Base-by-base conservation (phyloP, 257 asterid genomes). In the Fraxinus anomala region DNA sequence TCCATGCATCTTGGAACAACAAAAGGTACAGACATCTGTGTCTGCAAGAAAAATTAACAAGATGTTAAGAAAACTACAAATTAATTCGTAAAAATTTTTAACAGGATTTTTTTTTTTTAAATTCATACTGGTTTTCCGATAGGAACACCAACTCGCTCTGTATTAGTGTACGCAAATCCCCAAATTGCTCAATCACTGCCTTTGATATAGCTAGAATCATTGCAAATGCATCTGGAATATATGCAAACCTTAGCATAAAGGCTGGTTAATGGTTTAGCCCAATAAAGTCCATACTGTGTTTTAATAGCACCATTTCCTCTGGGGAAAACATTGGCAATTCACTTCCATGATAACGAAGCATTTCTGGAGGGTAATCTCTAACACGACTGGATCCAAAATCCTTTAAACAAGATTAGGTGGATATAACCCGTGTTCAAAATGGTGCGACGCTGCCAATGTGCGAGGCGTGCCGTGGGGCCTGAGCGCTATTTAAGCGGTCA, bases 321-420 rank as follows among this genome's bases (percentile, higher is more conserved):
- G 76, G 54, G n/a, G 97, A 83, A 87, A 93, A 93, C 3, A 4
- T 82, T 4, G 94, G 94, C 24, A 94, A 76, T 65, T 87, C 83
- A 69, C 68, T 77, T 74, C 92, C 91, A n/a, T 75, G 95, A 79
- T 83, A 83, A 31, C 47, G 84, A 68, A 76, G 88, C 97, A 93
- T 93, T 86, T 92, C 95, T 23, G 82, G 85, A 72, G 98, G 98
- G 82, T 93, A 92, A 56, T 93, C 91, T 7, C 97, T 97, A 40
- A 84, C 79, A 84, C 79, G 1, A 90, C 76, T 3, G 96, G 96
- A 82, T 93, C 98, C 74, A 88, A 77, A 17, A 65, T 69, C 97
- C 95, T 93, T 72, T 80, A 56, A 47, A 68, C 7, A 2, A n/a
- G 66, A 37, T 70, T 40, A 34, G 37, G 37, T 34, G 37, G 37